phyloP scores from a whole-genome alignment of 2,329 filamentous ascomycete species.

The Macrophomina phaseolina region DNA sequence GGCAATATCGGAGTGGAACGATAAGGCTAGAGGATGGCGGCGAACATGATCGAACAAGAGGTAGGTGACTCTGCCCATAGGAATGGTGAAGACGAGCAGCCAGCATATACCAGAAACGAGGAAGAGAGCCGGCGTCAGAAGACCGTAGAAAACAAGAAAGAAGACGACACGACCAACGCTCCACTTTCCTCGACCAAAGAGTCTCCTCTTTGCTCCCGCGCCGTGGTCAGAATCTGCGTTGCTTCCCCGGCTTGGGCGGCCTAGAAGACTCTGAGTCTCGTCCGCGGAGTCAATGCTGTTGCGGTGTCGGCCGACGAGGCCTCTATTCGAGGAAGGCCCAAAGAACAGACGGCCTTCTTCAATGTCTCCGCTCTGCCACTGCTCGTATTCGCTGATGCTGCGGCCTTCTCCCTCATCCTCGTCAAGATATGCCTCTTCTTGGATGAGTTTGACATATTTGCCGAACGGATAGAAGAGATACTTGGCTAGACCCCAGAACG shows the following conservation, averaged over 20 bases:
- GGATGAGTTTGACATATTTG: slow-evolving; percentile 90
- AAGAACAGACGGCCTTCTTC: slow-evolving; percentile 97
- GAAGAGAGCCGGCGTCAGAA: slow-evolving; percentile 85
- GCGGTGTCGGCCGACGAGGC: slow-evolving; percentile 83
- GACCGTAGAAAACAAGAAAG: slow-evolving; percentile 93
- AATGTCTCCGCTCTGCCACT: slow-evolving; percentile 97
- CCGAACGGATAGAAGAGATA: slow-evolving; percentile 97
- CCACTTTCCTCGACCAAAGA: slow-evolving; percentile 97
- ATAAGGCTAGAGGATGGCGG: slow-evolving; percentile 88
- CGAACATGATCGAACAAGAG: slow-evolving; percentile 90
- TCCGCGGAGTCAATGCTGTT: slow-evolving; percentile 87
- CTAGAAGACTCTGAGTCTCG: slow-evolving; percentile 89
- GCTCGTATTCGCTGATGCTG: slow-evolving; percentile 98
- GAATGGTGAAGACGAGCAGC: slow-evolving; percentile 97
- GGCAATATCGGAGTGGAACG: slow-evolving; percentile 85
- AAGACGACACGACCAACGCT: slow-evolving; percentile 93
- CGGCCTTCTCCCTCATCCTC: slow-evolving; percentile 95
- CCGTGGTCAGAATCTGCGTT: slow-evolving; percentile 43
- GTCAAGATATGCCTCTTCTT: slow-evolving; percentile 91
- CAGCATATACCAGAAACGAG: slow-evolving; percentile 88
- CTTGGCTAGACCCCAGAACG: slow-evolving; percentile 80
- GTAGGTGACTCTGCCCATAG: slow-evolving; percentile 95
- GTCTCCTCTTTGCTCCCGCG: slow-evolving; percentile 64
- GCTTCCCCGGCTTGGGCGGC: slow-evolving; percentile 63
- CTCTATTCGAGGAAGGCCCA: slow-evolving; percentile 74